Evolutionary conservation across 177 flowering plant genomes (phyloP).

Genomic region (Vitis hybrid): DNA sequence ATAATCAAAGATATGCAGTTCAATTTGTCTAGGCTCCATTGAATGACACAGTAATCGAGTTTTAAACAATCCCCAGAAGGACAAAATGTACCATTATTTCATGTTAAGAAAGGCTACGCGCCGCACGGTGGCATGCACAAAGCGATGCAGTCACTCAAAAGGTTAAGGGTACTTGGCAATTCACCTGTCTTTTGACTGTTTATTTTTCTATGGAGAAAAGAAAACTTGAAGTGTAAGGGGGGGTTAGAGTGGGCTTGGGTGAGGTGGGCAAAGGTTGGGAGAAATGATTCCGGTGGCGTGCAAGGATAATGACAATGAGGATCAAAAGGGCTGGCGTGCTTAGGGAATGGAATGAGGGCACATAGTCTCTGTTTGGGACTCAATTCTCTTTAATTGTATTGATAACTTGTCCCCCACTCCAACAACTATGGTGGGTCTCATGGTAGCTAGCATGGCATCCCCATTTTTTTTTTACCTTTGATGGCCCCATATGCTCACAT

Average conservation of each 20-base stretch:
- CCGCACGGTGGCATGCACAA: too few species aligned
- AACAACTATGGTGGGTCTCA: conserved; percentile 28
- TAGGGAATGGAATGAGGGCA: conserved; percentile 9
- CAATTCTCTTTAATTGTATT: conserved; percentile 14
- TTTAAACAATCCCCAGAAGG: too few species aligned
- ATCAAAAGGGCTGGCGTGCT: conserved; percentile 30
- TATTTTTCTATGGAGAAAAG: too few species aligned
- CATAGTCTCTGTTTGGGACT: neutral
- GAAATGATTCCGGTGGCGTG: conserved; percentile 32
- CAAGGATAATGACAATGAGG: conserved; percentile 24
- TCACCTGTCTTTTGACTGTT: too few species aligned
- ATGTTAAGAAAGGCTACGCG: too few species aligned
- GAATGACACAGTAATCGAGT: too few species aligned
- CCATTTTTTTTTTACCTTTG: neutral
- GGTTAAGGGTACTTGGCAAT: too few species aligned
- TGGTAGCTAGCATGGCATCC: conserved; percentile 15
- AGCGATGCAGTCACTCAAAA: too few species aligned
- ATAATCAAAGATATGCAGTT: too few species aligned
- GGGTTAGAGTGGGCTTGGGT: neutral
- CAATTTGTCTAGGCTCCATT: too few species aligned
- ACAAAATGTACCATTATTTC: too few species aligned
- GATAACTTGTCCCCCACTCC: conserved; percentile 36
- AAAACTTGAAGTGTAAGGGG: neutral
- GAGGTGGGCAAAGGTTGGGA: conserved; percentile 12
- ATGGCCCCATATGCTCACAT: neutral